Percentiles rank a stretch among this genome's conserved stretches.
Evolutionary conservation across 2,329 filamentous ascomycete genomes (phyloP).

Genomic region (Dactylellina haptotyla): DNA sequence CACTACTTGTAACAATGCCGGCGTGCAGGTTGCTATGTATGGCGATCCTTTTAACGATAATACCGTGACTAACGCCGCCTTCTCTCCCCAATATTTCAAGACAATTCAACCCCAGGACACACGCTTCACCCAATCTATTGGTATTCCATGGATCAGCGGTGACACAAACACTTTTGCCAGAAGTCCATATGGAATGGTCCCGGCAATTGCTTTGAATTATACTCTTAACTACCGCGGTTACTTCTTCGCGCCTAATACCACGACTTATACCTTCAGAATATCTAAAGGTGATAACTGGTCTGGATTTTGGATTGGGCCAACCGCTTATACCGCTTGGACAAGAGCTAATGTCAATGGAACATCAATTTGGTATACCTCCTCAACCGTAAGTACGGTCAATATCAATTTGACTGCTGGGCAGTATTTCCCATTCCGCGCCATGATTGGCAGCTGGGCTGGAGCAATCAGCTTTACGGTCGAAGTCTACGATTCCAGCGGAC

Average conservation of each 20-base stretch:
- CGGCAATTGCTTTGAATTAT: background rate
- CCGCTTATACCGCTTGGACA: slow-evolving; percentile 1
- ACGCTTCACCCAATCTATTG: background rate
- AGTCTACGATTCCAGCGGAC: slow-evolving; percentile 1
- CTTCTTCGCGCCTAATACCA: slow-evolving; percentile 9
- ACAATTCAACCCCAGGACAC: slow-evolving; percentile 2
- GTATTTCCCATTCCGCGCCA: background rate
- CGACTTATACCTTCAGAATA: slow-evolving; percentile 5
- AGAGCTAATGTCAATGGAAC: slow-evolving; percentile 9
- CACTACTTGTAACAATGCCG: slow-evolving; percentile 11
- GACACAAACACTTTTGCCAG: background rate
- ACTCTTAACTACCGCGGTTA: slow-evolving; percentile 18
- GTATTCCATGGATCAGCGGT: background rate
- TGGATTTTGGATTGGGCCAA: slow-evolving; percentile 12
- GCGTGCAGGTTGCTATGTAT: slow-evolving; percentile 1
- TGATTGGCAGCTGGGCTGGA: slow-evolving; percentile 8
- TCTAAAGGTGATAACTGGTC: background rate
- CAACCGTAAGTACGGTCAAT: background rate
- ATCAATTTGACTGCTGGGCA: slow-evolving; percentile 1
- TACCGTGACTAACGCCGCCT: background rate
- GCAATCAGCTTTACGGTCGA: slow-evolving; percentile 2
- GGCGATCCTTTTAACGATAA: slow-evolving; percentile 10
- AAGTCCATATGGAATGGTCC: slow-evolving; percentile 11
- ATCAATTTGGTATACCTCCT: background rate
- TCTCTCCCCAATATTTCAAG: slow-evolving; percentile 12